These are phyloP conservation scores for Moesziomyces sp. DNA, from an alignment of 1,284 basidiomycete genomes.

Conservation along the genomic window DNA sequence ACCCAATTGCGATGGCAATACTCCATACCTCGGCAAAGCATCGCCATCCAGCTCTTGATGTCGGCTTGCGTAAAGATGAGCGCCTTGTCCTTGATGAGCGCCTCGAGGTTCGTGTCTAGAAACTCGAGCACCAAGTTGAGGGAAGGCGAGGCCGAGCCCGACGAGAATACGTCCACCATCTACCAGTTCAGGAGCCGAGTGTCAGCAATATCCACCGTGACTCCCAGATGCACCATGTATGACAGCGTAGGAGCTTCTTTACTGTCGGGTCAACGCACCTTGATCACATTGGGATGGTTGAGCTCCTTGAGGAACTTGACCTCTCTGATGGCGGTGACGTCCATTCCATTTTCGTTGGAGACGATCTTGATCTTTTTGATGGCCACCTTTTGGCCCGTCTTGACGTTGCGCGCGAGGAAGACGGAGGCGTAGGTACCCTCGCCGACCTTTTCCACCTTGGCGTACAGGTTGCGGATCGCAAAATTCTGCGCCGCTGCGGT, in stretches of 20 bases:
- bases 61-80: slow-evolving; percentile 93
- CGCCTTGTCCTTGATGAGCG: slow-evolving; percentile 90
- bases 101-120: slow-evolving; percentile 95
- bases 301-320: slow-evolving; percentile 96
- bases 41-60: slow-evolving; percentile 99
- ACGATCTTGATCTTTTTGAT: slow-evolving; percentile 85
- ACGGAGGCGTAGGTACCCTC: slow-evolving; percentile 98
- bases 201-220: neutral
- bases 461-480: slow-evolving; percentile 50
- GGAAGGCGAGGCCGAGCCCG: slow-evolving; percentile 78
- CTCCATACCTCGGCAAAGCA: slow-evolving; percentile 94
- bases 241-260: no score
- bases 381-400: slow-evolving; percentile 82
- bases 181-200: slow-evolving; percentile 65
- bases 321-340: slow-evolving; percentile 98
- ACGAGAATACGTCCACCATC: slow-evolving; percentile 96
- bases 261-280: slow-evolving; percentile 71
- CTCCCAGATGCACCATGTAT: no score
- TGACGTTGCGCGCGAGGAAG: slow-evolving; percentile 73
- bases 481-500: slow-evolving; percentile 52
- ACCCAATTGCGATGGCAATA: slow-evolving; percentile 96
- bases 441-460: slow-evolving; percentile 71
- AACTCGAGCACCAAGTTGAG: slow-evolving; percentile 98
- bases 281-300: slow-evolving; percentile 93
- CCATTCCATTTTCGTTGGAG: slow-evolving; percentile 86